These are phyloP conservation scores for Penicillium sp. DNA, from an alignment of 2,329 filamentous ascomycete species.

Conservation along the genomic window DNA sequence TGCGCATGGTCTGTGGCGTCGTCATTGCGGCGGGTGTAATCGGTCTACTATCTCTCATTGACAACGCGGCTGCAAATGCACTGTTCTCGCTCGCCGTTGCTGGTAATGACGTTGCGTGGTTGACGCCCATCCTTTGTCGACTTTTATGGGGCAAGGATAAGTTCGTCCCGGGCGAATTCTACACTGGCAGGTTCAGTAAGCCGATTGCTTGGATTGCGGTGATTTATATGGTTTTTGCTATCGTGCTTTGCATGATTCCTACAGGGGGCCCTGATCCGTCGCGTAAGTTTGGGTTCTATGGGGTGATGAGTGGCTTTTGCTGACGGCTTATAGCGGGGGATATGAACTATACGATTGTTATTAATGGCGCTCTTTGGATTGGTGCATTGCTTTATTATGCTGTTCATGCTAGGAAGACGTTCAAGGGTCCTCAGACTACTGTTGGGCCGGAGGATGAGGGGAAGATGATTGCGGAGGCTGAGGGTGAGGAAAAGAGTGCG, in stretches of 20 bases:
- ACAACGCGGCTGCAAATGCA: conserved; percentile 52
- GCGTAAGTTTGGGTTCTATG: conserved; percentile 25
- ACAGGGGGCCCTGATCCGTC: conserved; percentile 52
- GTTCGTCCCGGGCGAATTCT: conserved; percentile 56
- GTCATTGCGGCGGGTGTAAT: conserved; percentile 50
- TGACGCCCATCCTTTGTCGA: conserved; percentile 53
- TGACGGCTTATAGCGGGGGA: conserved; percentile 30
- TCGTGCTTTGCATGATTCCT: conserved; percentile 56
- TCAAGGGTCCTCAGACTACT: conserved; percentile 57
- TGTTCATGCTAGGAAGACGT: conserved; percentile 56
- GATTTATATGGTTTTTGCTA: conserved; percentile 52
- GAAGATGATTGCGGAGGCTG: conserved; percentile 4
- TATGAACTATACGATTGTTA: conserved; percentile 62
- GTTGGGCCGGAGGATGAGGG: conserved; percentile 35
- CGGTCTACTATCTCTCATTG: conserved; percentile 56
- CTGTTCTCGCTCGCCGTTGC: conserved; percentile 53
- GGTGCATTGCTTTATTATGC: conserved; percentile 54
- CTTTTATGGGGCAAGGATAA: conserved; percentile 55
- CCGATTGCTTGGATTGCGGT: conserved; percentile 54
- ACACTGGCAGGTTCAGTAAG: conserved; percentile 52
- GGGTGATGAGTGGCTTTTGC: not conserved
- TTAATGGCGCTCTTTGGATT: conserved; percentile 55
- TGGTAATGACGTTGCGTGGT: conserved; percentile 58
- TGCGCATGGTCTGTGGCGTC: conserved; percentile 55
- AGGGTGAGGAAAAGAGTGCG: not conserved